These are phyloP conservation scores for Lentinula novae-zelandiae DNA, from an alignment of 1,284 basidiomycete species.

Conservation along the genomic window DNA sequence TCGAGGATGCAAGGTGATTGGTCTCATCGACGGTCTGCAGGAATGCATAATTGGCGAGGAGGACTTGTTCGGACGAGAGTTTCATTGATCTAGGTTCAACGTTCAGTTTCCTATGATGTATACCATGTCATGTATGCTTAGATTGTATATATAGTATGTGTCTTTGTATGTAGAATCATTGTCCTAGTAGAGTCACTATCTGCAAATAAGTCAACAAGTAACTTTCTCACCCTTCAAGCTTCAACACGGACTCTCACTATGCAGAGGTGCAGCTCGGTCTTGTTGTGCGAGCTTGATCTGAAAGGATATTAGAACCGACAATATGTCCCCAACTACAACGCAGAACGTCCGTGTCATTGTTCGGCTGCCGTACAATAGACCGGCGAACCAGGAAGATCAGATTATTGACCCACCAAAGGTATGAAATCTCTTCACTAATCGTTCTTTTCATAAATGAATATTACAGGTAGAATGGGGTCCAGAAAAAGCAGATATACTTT, in stretches of 20 bases:
- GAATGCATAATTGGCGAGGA: slow-evolving; percentile 85
- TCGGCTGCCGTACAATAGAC: slow-evolving; percentile 70
- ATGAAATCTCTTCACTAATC: slow-evolving; percentile 17
- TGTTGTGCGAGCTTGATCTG: not conserved
- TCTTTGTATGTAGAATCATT: too few species aligned
- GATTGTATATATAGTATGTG: not conserved
- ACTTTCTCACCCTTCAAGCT: not conserved
- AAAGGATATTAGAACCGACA: not conserved
- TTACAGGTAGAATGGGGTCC: slow-evolving; percentile 73
- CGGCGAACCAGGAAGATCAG: slow-evolving; percentile 64
- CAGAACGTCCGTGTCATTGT: slow-evolving; percentile 63
- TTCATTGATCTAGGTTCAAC: slow-evolving; percentile 61
- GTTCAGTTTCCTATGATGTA: not conserved
- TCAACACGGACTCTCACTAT: not conserved
- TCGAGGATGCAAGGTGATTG: slow-evolving; percentile 83
- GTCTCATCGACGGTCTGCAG: slow-evolving; percentile 73
- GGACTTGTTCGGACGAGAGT: slow-evolving; percentile 77
- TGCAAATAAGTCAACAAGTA: too few species aligned
- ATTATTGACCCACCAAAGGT: slow-evolving; percentile 63
- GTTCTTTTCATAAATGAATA: slow-evolving; percentile 9
- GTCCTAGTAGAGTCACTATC: too few species aligned
- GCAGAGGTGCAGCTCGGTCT: slow-evolving; percentile 4
- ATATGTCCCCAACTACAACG: not conserved
- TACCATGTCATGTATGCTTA: not conserved
- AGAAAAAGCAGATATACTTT: slow-evolving; percentile 77